Conservation (phyloP, 73 alveolate species). For the Breviolum minutum region DNA sequence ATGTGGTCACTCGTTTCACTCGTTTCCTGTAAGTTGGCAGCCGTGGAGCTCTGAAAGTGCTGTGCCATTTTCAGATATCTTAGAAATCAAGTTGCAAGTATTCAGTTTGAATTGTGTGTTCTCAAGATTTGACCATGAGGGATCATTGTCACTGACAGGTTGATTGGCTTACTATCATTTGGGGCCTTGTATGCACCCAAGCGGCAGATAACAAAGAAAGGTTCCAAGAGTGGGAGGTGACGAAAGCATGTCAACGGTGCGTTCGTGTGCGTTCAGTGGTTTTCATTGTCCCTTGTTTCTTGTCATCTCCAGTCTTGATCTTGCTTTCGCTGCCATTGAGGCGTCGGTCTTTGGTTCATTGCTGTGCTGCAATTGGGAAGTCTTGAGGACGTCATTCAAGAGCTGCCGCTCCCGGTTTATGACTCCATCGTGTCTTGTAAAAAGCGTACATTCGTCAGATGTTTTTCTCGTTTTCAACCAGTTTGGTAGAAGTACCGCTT, state of each 20-base stretch:
- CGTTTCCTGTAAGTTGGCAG: not conserved
- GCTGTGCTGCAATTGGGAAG: not conserved
- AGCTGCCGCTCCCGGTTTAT: slow-evolving; percentile 34
- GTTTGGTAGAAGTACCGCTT: no score
- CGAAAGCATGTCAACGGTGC: no score
- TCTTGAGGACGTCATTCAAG: not conserved
- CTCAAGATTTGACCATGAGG: no score
- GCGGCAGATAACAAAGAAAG: not conserved
- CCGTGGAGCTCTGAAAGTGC: not conserved
- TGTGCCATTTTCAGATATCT: not conserved
- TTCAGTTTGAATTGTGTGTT: no score
- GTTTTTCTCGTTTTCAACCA: no score
- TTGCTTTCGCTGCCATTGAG: not conserved
- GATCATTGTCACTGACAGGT: not conserved
- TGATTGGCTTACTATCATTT: slow-evolving; percentile 74
- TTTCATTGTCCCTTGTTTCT: no score
- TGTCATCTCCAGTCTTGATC: no score
- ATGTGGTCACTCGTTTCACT: not conserved
- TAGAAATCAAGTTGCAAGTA: not conserved
- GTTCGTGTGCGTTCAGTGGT: no score
- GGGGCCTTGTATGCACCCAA: slow-evolving; percentile 34
- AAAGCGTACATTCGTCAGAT: not conserved
- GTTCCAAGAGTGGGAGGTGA: no score
- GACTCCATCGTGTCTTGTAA: not conserved
- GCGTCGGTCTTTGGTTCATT: slow-evolving; percentile 30